Base-by-base conservation (phyloP, 805 yeast species). In the Candida vaughaniae region DNA sequence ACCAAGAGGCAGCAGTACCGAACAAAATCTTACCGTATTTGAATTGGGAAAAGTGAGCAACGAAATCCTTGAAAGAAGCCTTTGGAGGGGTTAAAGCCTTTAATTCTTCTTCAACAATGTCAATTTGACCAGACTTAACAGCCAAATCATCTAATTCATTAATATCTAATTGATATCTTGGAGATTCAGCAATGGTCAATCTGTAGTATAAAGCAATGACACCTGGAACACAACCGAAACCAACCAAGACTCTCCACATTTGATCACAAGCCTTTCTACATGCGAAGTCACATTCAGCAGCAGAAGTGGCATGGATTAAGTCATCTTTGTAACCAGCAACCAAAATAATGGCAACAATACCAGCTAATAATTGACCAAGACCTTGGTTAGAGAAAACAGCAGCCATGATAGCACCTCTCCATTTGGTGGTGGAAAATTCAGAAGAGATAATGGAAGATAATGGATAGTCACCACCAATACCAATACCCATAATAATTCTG, bases 361-460 rank as follows among this genome's bases (percentile, higher is more conserved):
- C 95, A 43, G 88, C 95, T 14, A 80, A 56, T 43, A 89, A 76
- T 71, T 90, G 96, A 64, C 97, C 97, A 81, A 93, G 79, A 66
- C 96, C 97, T 71, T 90, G 97, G 73, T 89, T 89, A 40, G 96
- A 91, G 64, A 90, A 90, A 39, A 88, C 96, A 19, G 96, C 95
- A 58, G 86, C 89, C 95, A 88, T 88, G 53, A 87, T 87, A 48
- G 96, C 95, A 76, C 96, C 96, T 80, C 96, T 85, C 95, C 95
- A 88, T 65, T 85, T 87, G 49, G 96, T 88, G 42, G 96, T 86
- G 18, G 96, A 77, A 56, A 88, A 88, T 71, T 88, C 96, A 41
- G 96, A 82, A 7, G 95, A 83, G 48, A 88, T 88, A 61, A 88
- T 83, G n/a, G 95, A 86, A 12, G 95, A 86, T 55, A 89, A 74